Percentiles rank a stretch among this genome's conserved stretches.
Evolutionary conservation across 306 rosid genomes (phyloP).

Genomic region (Adenanthera pavonina): DNA sequence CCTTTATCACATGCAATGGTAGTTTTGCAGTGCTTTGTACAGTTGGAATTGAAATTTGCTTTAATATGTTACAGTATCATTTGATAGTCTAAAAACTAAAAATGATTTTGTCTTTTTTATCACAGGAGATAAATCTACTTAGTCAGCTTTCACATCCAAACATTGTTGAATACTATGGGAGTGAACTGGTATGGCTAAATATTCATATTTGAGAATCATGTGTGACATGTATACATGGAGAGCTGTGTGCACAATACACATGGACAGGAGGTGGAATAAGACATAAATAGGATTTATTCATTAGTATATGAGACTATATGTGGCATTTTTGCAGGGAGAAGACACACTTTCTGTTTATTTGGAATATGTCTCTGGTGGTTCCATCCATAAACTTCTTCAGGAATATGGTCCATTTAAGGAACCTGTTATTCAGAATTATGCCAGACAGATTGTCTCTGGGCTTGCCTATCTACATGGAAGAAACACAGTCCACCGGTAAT

Average conservation of each 20-base stretch:
- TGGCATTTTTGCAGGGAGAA: constrained; percentile 66
- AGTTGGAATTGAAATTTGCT: constrained; percentile 34
- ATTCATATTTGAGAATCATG: constrained; percentile 10
- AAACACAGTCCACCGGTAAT: constrained; percentile 93
- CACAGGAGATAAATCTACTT: constrained; percentile 93
- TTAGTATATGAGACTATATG: constrained; percentile 1
- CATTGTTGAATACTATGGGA: constrained; percentile 90
- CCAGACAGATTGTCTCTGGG: constrained; percentile 89
- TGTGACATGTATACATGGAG: constrained; percentile 10
- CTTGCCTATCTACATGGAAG: constrained; percentile 95
- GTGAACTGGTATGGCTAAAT: constrained; percentile 78
- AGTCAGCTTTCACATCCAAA: constrained; percentile 86
- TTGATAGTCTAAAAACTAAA: constrained; percentile 27
- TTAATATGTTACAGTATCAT: constrained; percentile 11
- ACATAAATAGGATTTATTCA: not conserved
- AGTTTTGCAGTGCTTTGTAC: constrained; percentile 27
- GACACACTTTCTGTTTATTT: constrained; percentile 85
- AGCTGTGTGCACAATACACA: constrained; percentile 1
- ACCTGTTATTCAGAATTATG: constrained; percentile 92
- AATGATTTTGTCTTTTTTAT: constrained; percentile 35
- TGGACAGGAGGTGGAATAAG: constrained; percentile 12
- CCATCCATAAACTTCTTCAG: constrained; percentile 90
- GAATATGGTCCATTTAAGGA: constrained; percentile 92
- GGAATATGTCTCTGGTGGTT: constrained; percentile 96
- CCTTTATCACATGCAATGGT: constrained; percentile 5